A percentile compares a stretch with the other conserved stretches of the same genome.
phyloP scores from a whole-genome alignment of 1,284 basidiomycete genomes.

The Tausonia pullulans region DNA sequence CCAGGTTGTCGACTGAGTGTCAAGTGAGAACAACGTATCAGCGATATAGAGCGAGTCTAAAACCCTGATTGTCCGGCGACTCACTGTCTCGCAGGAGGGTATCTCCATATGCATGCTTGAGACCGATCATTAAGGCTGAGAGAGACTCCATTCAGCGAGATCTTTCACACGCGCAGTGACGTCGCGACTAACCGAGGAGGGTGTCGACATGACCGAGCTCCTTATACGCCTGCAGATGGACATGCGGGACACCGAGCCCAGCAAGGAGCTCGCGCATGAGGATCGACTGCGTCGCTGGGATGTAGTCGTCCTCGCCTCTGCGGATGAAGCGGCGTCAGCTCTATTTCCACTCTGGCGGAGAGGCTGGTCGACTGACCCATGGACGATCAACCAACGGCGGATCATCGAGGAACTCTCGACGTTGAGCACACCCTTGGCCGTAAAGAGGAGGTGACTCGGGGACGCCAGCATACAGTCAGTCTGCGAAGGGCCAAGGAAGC shows the following conservation, averaged over 20 bases:
- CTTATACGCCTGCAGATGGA: constrained; percentile 10
- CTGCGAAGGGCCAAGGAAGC: constrained; percentile 32
- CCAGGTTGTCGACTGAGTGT: too few species aligned
- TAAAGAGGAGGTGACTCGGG: constrained; percentile 34
- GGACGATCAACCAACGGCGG: constrained; percentile 31
- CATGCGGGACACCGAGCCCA: constrained; percentile 32
- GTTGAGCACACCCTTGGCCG: constrained; percentile 33
- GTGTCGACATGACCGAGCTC: too few species aligned
- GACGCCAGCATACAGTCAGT: constrained; percentile 34
- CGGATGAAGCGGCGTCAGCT: background rate
- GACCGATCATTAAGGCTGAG: too few species aligned
- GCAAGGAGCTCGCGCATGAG: constrained; percentile 33
- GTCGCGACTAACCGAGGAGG: too few species aligned
- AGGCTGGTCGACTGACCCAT: constrained; percentile 24
- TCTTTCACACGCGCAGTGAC: too few species aligned
- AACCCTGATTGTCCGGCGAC: too few species aligned
- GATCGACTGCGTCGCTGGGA: constrained; percentile 32
- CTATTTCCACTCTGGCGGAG: background rate
- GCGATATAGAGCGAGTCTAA: too few species aligned
- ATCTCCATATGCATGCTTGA: too few species aligned
- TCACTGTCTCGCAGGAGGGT: too few species aligned
- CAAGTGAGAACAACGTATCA: too few species aligned
- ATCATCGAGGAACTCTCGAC: constrained; percentile 26
- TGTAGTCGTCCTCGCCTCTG: constrained; percentile 27
- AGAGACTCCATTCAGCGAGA: too few species aligned